Evolutionary conservation across 352 stramenopile genomes (phyloP).

Genomic region (Phytopythium kandeliae): DNA sequence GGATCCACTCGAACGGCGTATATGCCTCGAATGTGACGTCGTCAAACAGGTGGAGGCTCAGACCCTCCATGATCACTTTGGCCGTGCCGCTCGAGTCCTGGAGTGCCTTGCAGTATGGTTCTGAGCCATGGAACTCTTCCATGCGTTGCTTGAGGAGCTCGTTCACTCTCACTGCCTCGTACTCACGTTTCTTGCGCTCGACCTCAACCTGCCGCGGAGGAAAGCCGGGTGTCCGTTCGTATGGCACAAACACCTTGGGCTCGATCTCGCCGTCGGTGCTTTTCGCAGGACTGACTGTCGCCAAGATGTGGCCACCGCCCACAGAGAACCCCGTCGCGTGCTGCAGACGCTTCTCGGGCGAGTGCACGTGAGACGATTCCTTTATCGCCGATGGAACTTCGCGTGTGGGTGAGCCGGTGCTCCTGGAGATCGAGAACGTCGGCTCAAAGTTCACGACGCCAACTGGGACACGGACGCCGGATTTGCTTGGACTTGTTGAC

Average conservation of each 20-base stretch:
- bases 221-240: slow-evolving; percentile 42
- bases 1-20: slow-evolving; percentile 56
- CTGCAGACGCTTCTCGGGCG: slow-evolving; percentile 32
- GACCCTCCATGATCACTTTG: slow-evolving; percentile 45
- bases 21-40: slow-evolving; percentile 79
- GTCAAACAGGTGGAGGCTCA: slow-evolving; percentile 72
- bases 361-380: slow-evolving; percentile 31
- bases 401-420: slow-evolving; percentile 19
- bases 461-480: slow-evolving; percentile 19
- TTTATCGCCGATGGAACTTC: slow-evolving; percentile 20
- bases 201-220: slow-evolving; percentile 65
- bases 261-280: slow-evolving; percentile 53
- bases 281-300: slow-evolving; percentile 30
- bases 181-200: slow-evolving; percentile 57
- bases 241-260: slow-evolving; percentile 69
- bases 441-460: slow-evolving; percentile 61
- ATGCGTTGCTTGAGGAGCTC: slow-evolving; percentile 44
- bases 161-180: slow-evolving; percentile 39
- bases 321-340: slow-evolving; percentile 35
- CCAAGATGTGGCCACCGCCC: slow-evolving; percentile 35
- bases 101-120: slow-evolving; percentile 29
- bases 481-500: slow-evolving; percentile 55
- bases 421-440: slow-evolving; percentile 15
- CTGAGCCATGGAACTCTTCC: slow-evolving; percentile 25
- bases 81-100: slow-evolving; percentile 43